These are phyloP conservation scores for Aristolochia californica DNA, from an alignment of 164 flowering plant genomes.

Conservation along the genomic window DNA sequence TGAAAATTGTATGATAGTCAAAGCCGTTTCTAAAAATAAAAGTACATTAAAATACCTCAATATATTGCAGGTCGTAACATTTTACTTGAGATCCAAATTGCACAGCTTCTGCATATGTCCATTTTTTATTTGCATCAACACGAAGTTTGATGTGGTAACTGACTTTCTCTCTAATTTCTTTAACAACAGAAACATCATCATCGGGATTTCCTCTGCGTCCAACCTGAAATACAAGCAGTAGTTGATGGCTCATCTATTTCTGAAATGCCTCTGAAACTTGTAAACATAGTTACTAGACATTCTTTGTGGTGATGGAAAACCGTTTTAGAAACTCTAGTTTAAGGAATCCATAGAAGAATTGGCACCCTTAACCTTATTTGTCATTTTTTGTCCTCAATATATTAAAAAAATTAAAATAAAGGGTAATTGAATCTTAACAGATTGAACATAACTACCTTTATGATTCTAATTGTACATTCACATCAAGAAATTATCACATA, in stretches of 20 bases:
- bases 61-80: slow-evolving; percentile 55
- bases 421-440: too few relatives aligned
- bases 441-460: too few relatives aligned
- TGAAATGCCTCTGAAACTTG: slow-evolving; percentile 1
- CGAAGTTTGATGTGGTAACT: slow-evolving; percentile 55
- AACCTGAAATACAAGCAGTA: slow-evolving; percentile 35
- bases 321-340: too few relatives aligned
- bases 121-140: slow-evolving; percentile 82
- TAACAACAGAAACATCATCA: slow-evolving; percentile 65
- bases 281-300: neutral
- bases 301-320: too few relatives aligned
- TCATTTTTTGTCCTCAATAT: too few relatives aligned
- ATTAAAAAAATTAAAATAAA: too few relatives aligned
- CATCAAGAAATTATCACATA: neutral
- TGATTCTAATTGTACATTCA: too few relatives aligned
- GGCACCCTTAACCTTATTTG: too few relatives aligned
- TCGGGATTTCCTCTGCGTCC: slow-evolving; percentile 60
- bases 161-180: slow-evolving; percentile 55
- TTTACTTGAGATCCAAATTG: slow-evolving; percentile 51
- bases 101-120: slow-evolving; percentile 75
- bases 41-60: slow-evolving; percentile 48
- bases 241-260: neutral
- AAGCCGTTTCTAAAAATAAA: neutral
- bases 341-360: too few relatives aligned
- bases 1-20: neutral